Percentiles rank a stretch among this genome's conserved stretches.
phyloP scores from a whole-genome alignment of 345 rosid genomes.

The Populus ilicifolia region DNA sequence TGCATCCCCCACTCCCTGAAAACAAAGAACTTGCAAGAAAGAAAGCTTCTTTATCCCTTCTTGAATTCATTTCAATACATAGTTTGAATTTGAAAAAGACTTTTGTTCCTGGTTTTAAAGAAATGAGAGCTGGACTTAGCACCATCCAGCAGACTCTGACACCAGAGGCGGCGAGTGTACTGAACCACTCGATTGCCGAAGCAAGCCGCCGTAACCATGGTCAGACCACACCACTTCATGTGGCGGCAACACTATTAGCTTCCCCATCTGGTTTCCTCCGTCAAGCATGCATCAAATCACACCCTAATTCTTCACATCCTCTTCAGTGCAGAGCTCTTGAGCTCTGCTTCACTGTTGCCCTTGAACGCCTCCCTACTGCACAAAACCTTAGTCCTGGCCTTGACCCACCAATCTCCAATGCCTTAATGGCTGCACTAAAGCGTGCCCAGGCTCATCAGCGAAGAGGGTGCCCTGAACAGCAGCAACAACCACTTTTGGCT shows the following conservation, averaged over 20 bases:
- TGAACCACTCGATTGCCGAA: conserved; percentile 84
- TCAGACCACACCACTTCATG: conserved; percentile 95
- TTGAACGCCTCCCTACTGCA: conserved; percentile 79
- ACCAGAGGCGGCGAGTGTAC: conserved; percentile 86
- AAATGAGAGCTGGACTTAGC: conserved; percentile 91
- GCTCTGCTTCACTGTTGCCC: conserved; percentile 99
- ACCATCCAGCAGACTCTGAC: conserved; percentile 98
- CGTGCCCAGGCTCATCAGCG: conserved; percentile 99
- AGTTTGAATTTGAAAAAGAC: neutral
- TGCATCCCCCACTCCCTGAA: neutral
- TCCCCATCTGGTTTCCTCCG: conserved; percentile 87
- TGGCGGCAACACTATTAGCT: conserved; percentile 79
- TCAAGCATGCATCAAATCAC: conserved; percentile 95
- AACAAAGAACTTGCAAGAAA: neutral
- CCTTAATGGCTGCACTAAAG: conserved; percentile 93
- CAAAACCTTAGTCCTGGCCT: conserved; percentile 39
- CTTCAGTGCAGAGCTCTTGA: conserved; percentile 99
- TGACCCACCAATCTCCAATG: conserved; percentile 93
- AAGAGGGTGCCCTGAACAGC: conserved; percentile 97
- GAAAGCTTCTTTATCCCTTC: neutral
- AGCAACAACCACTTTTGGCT: conserved; percentile 90
- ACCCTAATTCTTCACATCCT: conserved; percentile 96
- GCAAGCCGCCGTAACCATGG: conserved; percentile 89
- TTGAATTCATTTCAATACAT: neutral
- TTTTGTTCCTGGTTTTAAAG: neutral